phyloP scores from a whole-genome alignment of 2,329 filamentous ascomycete genomes.

The Trichoderma atrobrunneum region DNA sequence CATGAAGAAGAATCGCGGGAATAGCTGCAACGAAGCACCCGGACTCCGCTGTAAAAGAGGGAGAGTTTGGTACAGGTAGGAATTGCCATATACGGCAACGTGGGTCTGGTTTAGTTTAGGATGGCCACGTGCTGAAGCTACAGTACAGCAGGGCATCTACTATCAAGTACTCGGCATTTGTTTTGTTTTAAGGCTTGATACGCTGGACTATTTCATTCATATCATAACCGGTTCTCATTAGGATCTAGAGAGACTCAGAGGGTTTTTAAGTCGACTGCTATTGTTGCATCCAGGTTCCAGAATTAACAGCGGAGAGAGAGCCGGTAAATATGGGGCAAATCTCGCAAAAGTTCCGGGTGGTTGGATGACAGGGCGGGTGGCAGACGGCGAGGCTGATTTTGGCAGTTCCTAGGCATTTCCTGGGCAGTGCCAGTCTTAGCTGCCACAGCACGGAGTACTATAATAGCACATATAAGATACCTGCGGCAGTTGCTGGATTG shows the following conservation, averaged over 20 bases:
- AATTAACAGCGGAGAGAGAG: background rate
- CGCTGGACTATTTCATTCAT: background rate
- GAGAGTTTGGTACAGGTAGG: background rate
- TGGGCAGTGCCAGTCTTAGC: background rate
- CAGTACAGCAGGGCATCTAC: background rate
- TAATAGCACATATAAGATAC: background rate
- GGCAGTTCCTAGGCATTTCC: background rate
- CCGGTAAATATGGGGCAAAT: slow-evolving; percentile 7
- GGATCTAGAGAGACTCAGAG: background rate
- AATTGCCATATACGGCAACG: background rate
- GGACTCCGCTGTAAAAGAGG: background rate
- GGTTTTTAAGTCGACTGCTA: background rate
- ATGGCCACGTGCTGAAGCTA: background rate
- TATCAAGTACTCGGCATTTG: background rate
- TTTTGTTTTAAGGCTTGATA: too few species aligned
- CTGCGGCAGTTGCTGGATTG: background rate
- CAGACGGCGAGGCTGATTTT: background rate
- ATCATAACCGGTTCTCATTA: background rate
- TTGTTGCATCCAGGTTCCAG: background rate
- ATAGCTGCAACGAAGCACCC: background rate
- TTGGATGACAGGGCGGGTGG: background rate
- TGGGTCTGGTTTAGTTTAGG: background rate
- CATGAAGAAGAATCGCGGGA: background rate
- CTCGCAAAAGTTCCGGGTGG: background rate
- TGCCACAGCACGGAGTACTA: background rate